Evolutionary conservation across 345 rosid species (phyloP).

Genomic region (Lumnitzera racemosa): DNA sequence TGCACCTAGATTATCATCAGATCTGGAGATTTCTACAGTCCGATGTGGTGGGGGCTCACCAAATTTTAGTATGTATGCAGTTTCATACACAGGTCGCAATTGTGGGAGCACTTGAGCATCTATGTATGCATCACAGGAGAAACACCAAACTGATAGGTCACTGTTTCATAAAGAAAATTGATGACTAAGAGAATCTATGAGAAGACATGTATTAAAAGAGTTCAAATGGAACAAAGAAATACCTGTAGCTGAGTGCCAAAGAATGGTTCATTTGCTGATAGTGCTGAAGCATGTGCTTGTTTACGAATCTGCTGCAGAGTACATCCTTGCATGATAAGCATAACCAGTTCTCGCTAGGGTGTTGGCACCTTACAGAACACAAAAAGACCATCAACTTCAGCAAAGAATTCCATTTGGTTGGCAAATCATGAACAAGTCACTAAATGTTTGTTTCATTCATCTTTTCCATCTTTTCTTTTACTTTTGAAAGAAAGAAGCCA

Average conservation of each 20-base stretch:
- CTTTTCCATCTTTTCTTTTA: no score
- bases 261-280: constrained; percentile 52
- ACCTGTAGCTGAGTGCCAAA: constrained; percentile 81
- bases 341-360: constrained; percentile 81
- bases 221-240: not conserved
- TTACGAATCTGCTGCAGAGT: constrained; percentile 84
- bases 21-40: constrained; percentile 9
- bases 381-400: not conserved
- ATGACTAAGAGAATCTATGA: not conserved
- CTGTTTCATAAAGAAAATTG: constrained; percentile 20
- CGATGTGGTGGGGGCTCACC: constrained; percentile 69
- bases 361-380: constrained; percentile 48
- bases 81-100: constrained; percentile 54
- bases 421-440: no score
- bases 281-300: constrained; percentile 83
- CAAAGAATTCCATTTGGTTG: not conserved
- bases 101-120: constrained; percentile 60
- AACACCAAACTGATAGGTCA: constrained; percentile 91
- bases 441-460: no score
- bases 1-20: constrained; percentile 6
- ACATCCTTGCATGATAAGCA: constrained; percentile 82
- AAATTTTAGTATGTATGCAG: constrained; percentile 73
- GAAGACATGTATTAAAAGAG: not conserved
- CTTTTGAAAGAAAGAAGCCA: no score
- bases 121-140: constrained; percentile 68